Percentiles rank a stretch among this genome's conserved stretches.
Evolutionary conservation across 1,284 basidiomycete genomes (phyloP).

Genomic region (Vanrija humicola): DNA sequence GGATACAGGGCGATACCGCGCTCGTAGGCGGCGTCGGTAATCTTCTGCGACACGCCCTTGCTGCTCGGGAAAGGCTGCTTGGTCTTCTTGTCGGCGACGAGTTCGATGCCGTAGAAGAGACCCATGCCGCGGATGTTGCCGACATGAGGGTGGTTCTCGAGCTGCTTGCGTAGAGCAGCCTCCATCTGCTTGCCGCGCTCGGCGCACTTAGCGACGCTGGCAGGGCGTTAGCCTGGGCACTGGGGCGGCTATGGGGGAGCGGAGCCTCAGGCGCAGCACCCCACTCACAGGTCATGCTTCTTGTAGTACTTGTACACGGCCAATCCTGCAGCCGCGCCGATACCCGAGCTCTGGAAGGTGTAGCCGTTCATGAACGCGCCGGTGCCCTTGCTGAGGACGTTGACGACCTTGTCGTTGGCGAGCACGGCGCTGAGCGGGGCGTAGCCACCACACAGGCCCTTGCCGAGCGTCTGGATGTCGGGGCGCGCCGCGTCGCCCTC

Average conservation of each 20-base stretch:
- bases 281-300: conserved; percentile 19
- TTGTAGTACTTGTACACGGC: conserved; percentile 55
- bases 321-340: conserved; percentile 69
- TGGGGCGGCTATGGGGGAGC: too few species aligned
- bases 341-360: conserved; percentile 76
- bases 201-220: conserved; percentile 58
- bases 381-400: conserved; percentile 61
- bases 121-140: conserved; percentile 56
- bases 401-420: conserved; percentile 65
- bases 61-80: conserved; percentile 25
- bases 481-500: conserved; percentile 49
- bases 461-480: conserved; percentile 78
- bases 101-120: conserved; percentile 76
- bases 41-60: conserved; percentile 18
- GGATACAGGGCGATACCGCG: conserved; percentile 30
- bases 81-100: conserved; percentile 45
- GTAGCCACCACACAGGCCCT: conserved; percentile 81
- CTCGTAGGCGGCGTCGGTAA: conserved; percentile 25
- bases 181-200: conserved; percentile 62
- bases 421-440: conserved; percentile 76
- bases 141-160: conserved; percentile 19
- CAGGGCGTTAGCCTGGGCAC: too few species aligned
- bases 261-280: too few species aligned
- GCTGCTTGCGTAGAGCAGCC: conserved; percentile 61
- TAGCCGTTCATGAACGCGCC: conserved; percentile 67